These are phyloP conservation scores for Whalleya microplaca DNA, from an alignment of 2,329 filamentous ascomycete species.

Conservation along the genomic window DNA sequence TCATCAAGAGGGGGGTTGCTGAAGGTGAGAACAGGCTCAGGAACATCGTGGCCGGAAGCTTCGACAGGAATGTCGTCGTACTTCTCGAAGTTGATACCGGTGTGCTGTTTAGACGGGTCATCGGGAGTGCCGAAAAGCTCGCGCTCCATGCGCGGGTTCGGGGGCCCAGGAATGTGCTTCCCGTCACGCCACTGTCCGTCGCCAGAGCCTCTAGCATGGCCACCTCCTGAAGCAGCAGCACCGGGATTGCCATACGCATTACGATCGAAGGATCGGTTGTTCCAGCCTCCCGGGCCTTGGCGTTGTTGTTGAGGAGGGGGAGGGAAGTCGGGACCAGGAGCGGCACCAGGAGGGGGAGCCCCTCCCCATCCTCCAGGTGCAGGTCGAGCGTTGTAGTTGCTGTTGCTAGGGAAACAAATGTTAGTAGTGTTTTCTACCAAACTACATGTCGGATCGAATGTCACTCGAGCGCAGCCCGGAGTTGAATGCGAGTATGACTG, in stretches of 20 bases:
- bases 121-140: conserved; percentile 92
- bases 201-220: conserved; percentile 76
- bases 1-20: conserved; percentile 94
- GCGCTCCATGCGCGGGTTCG: conserved; percentile 88
- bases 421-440: conserved; percentile 13
- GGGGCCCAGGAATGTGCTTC: conserved; percentile 89
- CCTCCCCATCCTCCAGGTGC: conserved; percentile 37
- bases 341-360: too few relatives aligned
- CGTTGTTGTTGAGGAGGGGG: conserved; percentile 31
- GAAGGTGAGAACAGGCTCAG: conserved; percentile 88
- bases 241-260: conserved; percentile 63
- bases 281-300: conserved; percentile 32
- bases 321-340: conserved; percentile 40
- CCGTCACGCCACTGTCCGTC: conserved; percentile 97
- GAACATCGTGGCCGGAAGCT: conserved; percentile 90
- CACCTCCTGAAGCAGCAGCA: conserved; percentile 48
- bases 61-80: conserved; percentile 99
- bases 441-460: conserved; percentile 3
- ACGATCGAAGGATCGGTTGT: conserved; percentile 57
- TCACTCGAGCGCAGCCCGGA: not conserved
- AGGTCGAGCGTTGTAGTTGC: conserved; percentile 48
- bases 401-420: conserved; percentile 45
- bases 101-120: conserved; percentile 93
- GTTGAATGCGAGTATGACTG: too few relatives aligned
- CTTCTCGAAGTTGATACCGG: conserved; percentile 99